Evolutionary conservation across 192 early-diverging fungal genomes (phyloP).

Genomic region (Entrophospora sp.): DNA sequence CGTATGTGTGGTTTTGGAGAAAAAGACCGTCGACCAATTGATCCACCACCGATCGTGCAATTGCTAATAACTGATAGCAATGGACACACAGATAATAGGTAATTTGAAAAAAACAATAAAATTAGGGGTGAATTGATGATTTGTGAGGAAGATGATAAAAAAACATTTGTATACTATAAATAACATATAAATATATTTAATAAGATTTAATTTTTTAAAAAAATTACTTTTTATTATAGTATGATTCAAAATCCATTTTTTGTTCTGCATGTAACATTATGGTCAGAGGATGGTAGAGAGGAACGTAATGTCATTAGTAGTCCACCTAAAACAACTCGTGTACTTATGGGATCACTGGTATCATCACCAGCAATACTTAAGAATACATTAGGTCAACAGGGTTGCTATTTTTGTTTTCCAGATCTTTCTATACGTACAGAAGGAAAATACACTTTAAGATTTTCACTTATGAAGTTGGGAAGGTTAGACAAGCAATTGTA

Average conservation of each 20-base stretch:
- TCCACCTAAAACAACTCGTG: conserved; percentile 50
- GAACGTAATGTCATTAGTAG: conserved; percentile 55
- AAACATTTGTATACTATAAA: no score
- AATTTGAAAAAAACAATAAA: neutral
- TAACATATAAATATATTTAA: no score
- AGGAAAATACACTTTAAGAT: conserved; percentile 60
- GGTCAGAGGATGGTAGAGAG: conserved; percentile 46
- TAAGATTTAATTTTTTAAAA: neutral
- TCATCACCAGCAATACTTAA: conserved; percentile 48
- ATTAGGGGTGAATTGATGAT: no score
- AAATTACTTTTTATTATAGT: conserved; percentile 12
- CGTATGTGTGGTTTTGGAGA: conserved; percentile 78
- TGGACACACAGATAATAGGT: conserved; percentile 33
- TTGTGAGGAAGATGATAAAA: no score
- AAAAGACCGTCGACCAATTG: conserved; percentile 70
- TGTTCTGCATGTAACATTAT: conserved; percentile 51
- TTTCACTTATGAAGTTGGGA: conserved; percentile 60
- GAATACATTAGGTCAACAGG: conserved; percentile 46
- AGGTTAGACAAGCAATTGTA: no score
- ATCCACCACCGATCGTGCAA: conserved; percentile 69
- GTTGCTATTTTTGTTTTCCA: conserved; percentile 72
- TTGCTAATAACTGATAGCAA: conserved; percentile 51
- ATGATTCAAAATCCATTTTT: conserved; percentile 48
- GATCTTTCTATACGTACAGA: conserved; percentile 68
- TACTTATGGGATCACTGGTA: conserved; percentile 55